Percentiles rank a stretch among this genome's conserved stretches.
Conservation (phyloP, 495 filamentous ascomycete species). For the Opeltia flavorubescens region DNA sequence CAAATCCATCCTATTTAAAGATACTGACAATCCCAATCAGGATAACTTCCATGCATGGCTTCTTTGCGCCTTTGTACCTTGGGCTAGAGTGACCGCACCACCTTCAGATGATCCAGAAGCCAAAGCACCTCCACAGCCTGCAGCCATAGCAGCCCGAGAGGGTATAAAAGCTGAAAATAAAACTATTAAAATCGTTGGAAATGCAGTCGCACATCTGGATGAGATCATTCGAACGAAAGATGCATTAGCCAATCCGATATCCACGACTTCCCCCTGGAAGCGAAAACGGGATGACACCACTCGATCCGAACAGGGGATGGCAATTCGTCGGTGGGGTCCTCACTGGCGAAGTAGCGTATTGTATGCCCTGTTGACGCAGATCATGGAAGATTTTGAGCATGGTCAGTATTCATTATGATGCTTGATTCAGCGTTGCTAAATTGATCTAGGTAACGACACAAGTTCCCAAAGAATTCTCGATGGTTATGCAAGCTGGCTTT, state of each 20-base stretch:
- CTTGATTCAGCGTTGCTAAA: neutral
- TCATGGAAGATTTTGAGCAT: slow-evolving; percentile 23
- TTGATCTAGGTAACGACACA: slow-evolving; percentile 1
- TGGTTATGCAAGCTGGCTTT: slow-evolving; percentile 32
- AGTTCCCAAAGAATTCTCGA: slow-evolving; percentile 22
- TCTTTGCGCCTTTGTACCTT: slow-evolving; percentile 61
- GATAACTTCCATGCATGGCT: slow-evolving; percentile 61
- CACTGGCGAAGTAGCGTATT: slow-evolving; percentile 66
- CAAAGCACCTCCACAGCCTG: slow-evolving; percentile 35
- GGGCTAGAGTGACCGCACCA: slow-evolving; percentile 42
- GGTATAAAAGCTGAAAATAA: slow-evolving; percentile 71
- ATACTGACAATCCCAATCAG: no score
- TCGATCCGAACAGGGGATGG: slow-evolving; percentile 52
- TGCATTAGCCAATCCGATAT: slow-evolving; percentile 24
- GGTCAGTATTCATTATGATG: neutral
- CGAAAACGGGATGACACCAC: slow-evolving; percentile 17
- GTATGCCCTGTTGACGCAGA: slow-evolving; percentile 54
- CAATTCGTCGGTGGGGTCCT: slow-evolving; percentile 61
- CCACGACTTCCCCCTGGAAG: slow-evolving; percentile 23
- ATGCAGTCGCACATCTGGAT: slow-evolving; percentile 41
- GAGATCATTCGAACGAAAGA: slow-evolving; percentile 49
- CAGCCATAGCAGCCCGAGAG: slow-evolving; percentile 49
- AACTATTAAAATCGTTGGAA: slow-evolving; percentile 46
- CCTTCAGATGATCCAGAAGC: slow-evolving; percentile 25
- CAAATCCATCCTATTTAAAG: slow-evolving; percentile 40